A percentile compares a stretch with the other conserved stretches of the same genome.
Evolutionary conservation across 2,329 filamentous ascomycete species (phyloP).

Genomic region (Xylariaceae sp.): DNA sequence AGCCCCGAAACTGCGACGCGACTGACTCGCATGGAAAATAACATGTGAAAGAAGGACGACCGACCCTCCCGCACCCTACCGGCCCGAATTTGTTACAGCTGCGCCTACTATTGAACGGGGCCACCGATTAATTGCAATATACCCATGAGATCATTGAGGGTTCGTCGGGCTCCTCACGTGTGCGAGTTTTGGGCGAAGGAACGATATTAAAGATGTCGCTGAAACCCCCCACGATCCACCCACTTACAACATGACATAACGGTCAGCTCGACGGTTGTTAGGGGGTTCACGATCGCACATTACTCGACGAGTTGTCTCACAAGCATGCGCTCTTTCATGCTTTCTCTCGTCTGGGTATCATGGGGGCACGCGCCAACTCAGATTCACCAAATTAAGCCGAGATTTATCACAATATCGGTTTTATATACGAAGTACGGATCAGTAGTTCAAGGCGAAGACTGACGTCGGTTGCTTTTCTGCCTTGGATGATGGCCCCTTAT

Average conservation of each 20-base stretch:
- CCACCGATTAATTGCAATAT: conserved; percentile 69
- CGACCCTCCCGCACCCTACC: conserved; percentile 57
- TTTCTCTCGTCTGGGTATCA: not conserved
- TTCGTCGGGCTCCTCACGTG: conserved; percentile 65
- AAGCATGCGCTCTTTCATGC: not conserved
- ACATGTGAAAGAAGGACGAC: not conserved
- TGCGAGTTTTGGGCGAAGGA: conserved; percentile 62
- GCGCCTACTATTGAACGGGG: conserved; percentile 59
- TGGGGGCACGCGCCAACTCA: too few species aligned
- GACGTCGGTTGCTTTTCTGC: conserved; percentile 53
- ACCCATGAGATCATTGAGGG: conserved; percentile 57
- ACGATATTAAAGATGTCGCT: conserved; percentile 57
- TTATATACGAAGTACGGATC: not conserved
- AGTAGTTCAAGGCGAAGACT: conserved; percentile 19
- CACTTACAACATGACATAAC: conserved; percentile 19
- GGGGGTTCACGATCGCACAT: too few species aligned
- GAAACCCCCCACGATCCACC: conserved; percentile 49
- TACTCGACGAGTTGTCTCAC: too few species aligned
- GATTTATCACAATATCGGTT: not conserved
- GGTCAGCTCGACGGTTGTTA: conserved; percentile 8
- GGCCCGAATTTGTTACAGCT: conserved; percentile 45
- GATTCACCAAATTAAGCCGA: not conserved
- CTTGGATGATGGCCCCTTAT: conserved; percentile 43
- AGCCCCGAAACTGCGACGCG: not conserved
- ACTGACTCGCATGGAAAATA: not conserved